Evolutionary conservation across 2,329 filamentous ascomycete genomes (phyloP), one percentile per base, ranked within the genome.

Genomic region (Alternaria brassicae): DNA sequence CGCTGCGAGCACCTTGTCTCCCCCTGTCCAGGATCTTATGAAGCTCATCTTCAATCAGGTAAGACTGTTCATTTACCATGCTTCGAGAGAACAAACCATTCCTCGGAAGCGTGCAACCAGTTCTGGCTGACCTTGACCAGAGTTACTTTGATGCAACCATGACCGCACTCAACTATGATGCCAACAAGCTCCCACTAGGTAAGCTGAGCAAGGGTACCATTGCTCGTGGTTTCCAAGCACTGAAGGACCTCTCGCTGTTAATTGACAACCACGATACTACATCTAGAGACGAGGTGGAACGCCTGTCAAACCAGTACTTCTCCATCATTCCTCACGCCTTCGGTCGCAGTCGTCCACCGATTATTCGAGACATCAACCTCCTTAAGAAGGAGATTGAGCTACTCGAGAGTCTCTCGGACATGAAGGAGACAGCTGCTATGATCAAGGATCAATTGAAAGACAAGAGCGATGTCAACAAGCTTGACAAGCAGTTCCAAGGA

Each of bases 201-300:
- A 96, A 95, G 73, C 84, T 96, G 23, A 92, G 91, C 81, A 92
- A 93, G 70, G 80, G 84, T 12, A 95, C 91, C 19, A 89, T 96
- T 65, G 85, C 83, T 27, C 84, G 85, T 13, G 93, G 92, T 7
- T 96, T 91, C 73, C 85, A 92, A 70, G 83, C 88, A 6, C 82
- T 97, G 53, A 94, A 95, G 71, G 86, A 92, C 37, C 82, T 96
- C 4, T 86, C 90, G 1, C 86, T 84, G 4, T 79, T 93, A 4
- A 78, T 94, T n/a, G 80, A 86, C 34, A 80, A 88, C 59, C 78
- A 81, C 0, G 69, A 72, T 4, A 74, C 86, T 0, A 85, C 86
- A 0, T 53, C 67, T 0, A 75, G 78, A 10, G 72, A 79, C 40
- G 85, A 86, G 0, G 83, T 84, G 1, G 87, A 91, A 66, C 73